phyloP scores from a whole-genome alignment of 768 basidiomycete species.

The Kwoniella mangroviensis region DNA sequence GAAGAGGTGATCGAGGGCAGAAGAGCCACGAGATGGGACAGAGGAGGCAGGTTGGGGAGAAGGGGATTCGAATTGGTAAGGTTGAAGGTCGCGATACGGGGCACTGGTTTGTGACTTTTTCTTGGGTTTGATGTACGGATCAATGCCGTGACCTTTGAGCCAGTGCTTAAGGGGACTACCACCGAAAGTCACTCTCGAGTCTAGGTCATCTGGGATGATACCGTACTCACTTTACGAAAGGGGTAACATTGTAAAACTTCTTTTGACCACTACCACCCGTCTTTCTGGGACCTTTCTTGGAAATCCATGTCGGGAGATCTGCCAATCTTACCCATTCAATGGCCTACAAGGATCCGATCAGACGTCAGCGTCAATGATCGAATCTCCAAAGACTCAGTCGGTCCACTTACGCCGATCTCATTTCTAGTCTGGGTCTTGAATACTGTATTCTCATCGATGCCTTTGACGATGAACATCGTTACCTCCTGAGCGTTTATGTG shows the following conservation, averaged over 20 bases:
- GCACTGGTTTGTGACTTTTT: conserved; percentile 20
- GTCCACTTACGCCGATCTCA: conserved; percentile 83
- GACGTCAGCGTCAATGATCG: conserved; percentile 6
- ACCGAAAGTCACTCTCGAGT: neutral
- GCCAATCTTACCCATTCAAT: conserved; percentile 93
- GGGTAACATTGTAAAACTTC: conserved; percentile 92
- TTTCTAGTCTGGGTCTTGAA: conserved; percentile 95
- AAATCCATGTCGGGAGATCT: conserved; percentile 91
- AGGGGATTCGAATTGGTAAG: conserved; percentile 39
- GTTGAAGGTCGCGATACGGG: conserved; percentile 34
- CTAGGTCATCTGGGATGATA: neutral
- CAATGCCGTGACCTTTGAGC: conserved; percentile 39
- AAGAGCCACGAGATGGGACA: neutral
- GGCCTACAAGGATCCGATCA: conserved; percentile 64
- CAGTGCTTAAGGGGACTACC: conserved; percentile 47
- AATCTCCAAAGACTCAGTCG: neutral
- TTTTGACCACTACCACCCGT: conserved; percentile 60
- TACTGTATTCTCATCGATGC: conserved; percentile 80
- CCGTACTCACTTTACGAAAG: conserved; percentile 72
- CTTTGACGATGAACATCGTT: conserved; percentile 85
- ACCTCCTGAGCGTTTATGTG: conserved; percentile 89
- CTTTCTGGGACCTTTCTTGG: conserved; percentile 62
- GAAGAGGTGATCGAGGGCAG: conserved; percentile 46
- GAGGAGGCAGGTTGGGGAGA: conserved; percentile 3
- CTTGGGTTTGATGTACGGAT: conserved; percentile 34